Base-by-base conservation (phyloP, 164 flowering plant species). In the Nymphaea colorata region DNA sequence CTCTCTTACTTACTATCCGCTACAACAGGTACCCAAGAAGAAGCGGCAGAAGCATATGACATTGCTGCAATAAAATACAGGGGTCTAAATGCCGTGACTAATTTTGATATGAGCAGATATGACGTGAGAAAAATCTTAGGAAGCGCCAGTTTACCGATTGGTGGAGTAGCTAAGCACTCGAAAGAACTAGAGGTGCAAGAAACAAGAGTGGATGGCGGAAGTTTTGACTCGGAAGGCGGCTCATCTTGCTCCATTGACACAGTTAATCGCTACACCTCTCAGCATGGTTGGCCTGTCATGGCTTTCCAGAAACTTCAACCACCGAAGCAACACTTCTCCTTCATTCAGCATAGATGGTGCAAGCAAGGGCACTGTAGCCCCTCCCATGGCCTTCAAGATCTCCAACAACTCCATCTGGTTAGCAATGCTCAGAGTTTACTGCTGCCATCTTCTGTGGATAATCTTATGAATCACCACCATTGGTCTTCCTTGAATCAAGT, bases 171-270 rank as follows among this genome's bases (percentile, higher is more conserved):
- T 4, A 70, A 77, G 76, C 60, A 68, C 75, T 5, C 57, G 68
- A 70, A 83, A 81, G 66, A 41, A 84, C 43, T 86, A 80, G 64
- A 68, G 16, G 25, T 11, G 7, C 3, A 10, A 8, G 57, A 51
- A 51, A 70, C 74, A 72, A 78, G 76, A 65, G 2, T 6, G 0
- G 82, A 75, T 0, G 71, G 76, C 16, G 53, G 18, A n/a, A 41
- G 61, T 5, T 68, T 74, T 4, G 70, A 71, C 14, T 69, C 68
- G 11, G 67, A 61, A 41, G 12, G 12, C 14, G 61, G 80, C 41
- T 62, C 75, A 6, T 45, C 82, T 1, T 62, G 42, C 42, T 71
- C 77, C 0, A 72, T 79, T 5, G 75, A 72, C 75, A 78, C 79
- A 65, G 77, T 80, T 4, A 42, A 67, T n/a, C 76, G 76, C 57